A percentile compares a stretch with the other conserved stretches of the same genome.
phyloP scores from a whole-genome alignment of 176 grass and related monocot genomes.

The Secale cereale region DNA sequence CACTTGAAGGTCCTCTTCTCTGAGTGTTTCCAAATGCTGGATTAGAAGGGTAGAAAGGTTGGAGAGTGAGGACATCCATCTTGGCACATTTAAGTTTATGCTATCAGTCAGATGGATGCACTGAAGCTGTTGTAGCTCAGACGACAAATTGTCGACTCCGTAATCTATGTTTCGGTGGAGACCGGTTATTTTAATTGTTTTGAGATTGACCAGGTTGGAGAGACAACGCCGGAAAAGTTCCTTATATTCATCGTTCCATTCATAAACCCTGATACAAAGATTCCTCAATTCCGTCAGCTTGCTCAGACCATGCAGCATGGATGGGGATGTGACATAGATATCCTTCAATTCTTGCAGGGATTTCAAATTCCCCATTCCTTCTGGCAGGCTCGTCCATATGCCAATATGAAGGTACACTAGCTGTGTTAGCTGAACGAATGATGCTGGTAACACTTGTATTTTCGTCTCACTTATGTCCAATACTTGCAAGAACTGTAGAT shows the following conservation, averaged over 20 bases:
- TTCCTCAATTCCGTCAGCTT: neutral
- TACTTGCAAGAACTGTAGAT: neutral
- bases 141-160: neutral
- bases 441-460: neutral
- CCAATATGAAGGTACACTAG: rapidly evolving
- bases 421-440: neutral
- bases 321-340: neutral
- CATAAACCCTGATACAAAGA: rapidly evolving
- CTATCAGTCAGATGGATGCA: neutral
- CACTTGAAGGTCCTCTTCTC: neutral
- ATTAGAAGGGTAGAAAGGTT: neutral
- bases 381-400: rapidly evolving
- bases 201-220: neutral
- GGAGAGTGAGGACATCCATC: conserved; percentile 5
- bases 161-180: rapidly evolving
- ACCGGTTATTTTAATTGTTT: neutral
- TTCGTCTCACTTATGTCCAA: rapidly evolving
- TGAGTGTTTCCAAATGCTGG: neutral
- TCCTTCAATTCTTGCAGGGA: neutral
- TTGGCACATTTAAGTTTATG: neutral
- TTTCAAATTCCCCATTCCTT: neutral
- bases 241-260: neutral
- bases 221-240: neutral
- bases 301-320: neutral
- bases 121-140: neutral